phyloP scores from a whole-genome alignment of 140 eudicot genomes.

The Oenanthe javanica region DNA sequence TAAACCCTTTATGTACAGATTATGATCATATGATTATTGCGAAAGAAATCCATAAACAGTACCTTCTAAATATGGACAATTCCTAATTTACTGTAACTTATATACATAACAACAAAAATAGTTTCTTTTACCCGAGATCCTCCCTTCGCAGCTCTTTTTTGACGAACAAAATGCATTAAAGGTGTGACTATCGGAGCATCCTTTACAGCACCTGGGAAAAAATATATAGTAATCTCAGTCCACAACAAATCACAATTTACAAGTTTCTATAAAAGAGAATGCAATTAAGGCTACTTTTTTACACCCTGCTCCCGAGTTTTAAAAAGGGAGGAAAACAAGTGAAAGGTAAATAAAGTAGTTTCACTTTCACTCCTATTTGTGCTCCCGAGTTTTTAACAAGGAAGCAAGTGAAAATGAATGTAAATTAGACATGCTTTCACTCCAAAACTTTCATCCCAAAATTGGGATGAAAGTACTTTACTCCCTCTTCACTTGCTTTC shows the following conservation, averaged over 20 bases:
- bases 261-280: not conserved
- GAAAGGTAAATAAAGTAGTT: too few species aligned
- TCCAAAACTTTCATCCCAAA: too few species aligned
- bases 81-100: not conserved
- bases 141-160: conserved; percentile 90
- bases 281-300: not conserved
- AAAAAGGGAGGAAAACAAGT: too few species aligned
- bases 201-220: conserved; percentile 60
- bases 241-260: not conserved
- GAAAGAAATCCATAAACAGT: not conserved
- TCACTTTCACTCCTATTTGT: too few species aligned
- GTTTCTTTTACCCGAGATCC: conserved; percentile 66
- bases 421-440: too few species aligned
- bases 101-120: not conserved
- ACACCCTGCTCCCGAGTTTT: too few species aligned
- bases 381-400: too few species aligned
- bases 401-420: too few species aligned
- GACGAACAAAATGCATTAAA: conserved; percentile 80
- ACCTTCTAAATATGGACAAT: not conserved
- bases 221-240: not conserved
- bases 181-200: conserved; percentile 80
- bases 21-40: not conserved
- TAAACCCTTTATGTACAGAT: not conserved
- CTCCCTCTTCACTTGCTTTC: too few species aligned
- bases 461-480: too few species aligned